Evolutionary conservation across 495 filamentous ascomycete genomes (phyloP).

Genomic region (Aspergillus steynii): DNA sequence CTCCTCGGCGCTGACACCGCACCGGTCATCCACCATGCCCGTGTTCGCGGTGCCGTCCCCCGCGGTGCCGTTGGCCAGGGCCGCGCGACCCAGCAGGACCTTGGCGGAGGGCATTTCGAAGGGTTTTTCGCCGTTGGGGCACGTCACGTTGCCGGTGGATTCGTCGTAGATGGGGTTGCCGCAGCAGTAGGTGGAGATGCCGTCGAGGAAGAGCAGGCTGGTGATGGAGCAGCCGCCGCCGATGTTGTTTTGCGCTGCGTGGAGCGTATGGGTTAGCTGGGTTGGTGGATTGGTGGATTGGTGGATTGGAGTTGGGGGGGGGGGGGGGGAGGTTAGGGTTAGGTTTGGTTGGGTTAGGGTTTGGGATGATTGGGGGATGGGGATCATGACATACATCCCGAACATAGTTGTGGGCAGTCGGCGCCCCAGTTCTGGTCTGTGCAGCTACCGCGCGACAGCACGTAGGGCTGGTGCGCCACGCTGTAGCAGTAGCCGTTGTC

Average conservation of each 20-base stretch:
- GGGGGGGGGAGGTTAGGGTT: too few species aligned
- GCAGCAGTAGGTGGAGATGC: conserved; percentile 32
- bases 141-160: conserved; percentile 11
- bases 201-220: conserved; percentile 19
- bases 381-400: conserved; percentile 3
- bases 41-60: conserved; percentile 12
- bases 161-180: conserved; percentile 22
- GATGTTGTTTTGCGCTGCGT: conserved; percentile 12
- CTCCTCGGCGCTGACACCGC: conserved; percentile 18
- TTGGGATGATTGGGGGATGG: not conserved
- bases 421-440: conserved; percentile 29
- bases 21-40: conserved; percentile 24
- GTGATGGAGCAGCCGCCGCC: conserved; percentile 29
- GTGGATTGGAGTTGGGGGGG: too few species aligned
- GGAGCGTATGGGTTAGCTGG: too few species aligned
- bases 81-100: conserved; percentile 21
- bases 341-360: not conserved
- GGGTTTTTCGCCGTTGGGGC: conserved; percentile 17
- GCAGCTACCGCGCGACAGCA: conserved; percentile 25
- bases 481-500: conserved; percentile 30
- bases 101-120: conserved; percentile 24
- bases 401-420: conserved; percentile 17
- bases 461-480: conserved; percentile 21
- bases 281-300: too few species aligned
- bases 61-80: conserved; percentile 22